Percentiles rank a stretch among this genome's conserved stretches.
Evolutionary conservation across 1,284 basidiomycete species (phyloP).

Genomic region (Rhodotorula sp.): DNA sequence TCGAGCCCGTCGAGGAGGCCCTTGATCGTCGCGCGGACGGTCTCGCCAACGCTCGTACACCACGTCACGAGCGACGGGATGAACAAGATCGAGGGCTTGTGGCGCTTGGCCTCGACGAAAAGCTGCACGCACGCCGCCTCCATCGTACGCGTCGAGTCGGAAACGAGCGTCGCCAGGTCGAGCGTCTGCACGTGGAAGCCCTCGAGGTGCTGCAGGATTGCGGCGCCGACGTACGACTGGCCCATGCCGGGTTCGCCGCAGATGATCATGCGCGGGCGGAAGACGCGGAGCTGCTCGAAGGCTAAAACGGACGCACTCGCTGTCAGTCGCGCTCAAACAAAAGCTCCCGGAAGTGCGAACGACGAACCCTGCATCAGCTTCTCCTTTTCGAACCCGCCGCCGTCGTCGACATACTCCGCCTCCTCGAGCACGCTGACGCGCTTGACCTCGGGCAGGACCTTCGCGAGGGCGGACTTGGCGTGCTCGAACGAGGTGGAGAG

Average conservation of each 20-base stretch:
- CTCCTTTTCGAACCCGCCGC: constrained; percentile 56
- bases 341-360: no score
- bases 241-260: constrained; percentile 86
- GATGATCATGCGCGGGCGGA: constrained; percentile 84
- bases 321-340: background rate
- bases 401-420: constrained; percentile 73
- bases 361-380: constrained; percentile 78
- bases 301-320: constrained; percentile 57
- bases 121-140: constrained; percentile 93
- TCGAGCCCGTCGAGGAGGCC: constrained; percentile 88
- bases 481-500: constrained; percentile 68
- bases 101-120: constrained; percentile 96
- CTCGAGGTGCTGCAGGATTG: constrained; percentile 88
- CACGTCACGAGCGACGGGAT: constrained; percentile 87
- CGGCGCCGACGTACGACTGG: constrained; percentile 84
- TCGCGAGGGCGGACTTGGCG: constrained; percentile 66
- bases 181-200: constrained; percentile 94
- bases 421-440: constrained; percentile 71
- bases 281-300: constrained; percentile 86
- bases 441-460: constrained; percentile 52
- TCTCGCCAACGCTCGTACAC: constrained; percentile 81
- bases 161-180: constrained; percentile 83
- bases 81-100: constrained; percentile 94
- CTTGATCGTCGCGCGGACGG: constrained; percentile 78
- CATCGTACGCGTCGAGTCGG: constrained; percentile 83